Base-by-base conservation (phyloP, 192 early-diverging fungal genomes). In the Linnemannia hyalina region DNA sequence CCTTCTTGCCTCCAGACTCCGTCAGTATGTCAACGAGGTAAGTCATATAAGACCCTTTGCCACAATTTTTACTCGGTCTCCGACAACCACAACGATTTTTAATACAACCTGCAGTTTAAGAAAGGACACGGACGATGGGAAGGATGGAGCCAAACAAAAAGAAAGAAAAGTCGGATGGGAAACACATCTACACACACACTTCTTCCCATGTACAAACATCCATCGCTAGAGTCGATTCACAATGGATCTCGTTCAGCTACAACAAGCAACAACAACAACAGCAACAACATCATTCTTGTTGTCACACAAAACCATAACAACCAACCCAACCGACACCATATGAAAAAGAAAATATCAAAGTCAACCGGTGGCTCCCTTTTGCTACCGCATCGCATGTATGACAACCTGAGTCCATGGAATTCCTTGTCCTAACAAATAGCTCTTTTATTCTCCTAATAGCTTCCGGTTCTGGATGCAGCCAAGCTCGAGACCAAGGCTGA, bases 401-500 rank as follows among this genome's bases (percentile, higher is more conserved):
- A 46, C 44, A 15, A 57, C 55, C 26, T 55, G 18, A 18, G 32
- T 63, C 26, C 26, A 29, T 26, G 29, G 32, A 49, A 13, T 4
- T 44, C n/a, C 52, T 46, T 68, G 29, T 13, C 26, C 20, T 57
- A 36, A 36, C 23, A 26, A 29, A 26, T 79, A 6, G 11, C 47
- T 68, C 57, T 54, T 68, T 46, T 69, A 6, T 76, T 40, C 55
- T 32, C 29, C 16, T 23, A 89, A 82, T 90, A 97, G 95, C 88
- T 99, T 75, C 96, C 97, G 2, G 76, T 96, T 20, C 90, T 99
- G 18, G 90, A 92, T 81, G 91, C 92, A 6, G 88, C 85, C 57
- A 89, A 81, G 11, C 91, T 97, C 42, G 75, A 82, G 49, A 93
- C 90, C 5, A 82, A 88, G 65, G 89, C 92, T 63, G 97, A 99